These are phyloP conservation scores for Ophiostoma himal-ulmi DNA, from an alignment of 2,329 filamentous ascomycete species.

Conservation along the genomic window DNA sequence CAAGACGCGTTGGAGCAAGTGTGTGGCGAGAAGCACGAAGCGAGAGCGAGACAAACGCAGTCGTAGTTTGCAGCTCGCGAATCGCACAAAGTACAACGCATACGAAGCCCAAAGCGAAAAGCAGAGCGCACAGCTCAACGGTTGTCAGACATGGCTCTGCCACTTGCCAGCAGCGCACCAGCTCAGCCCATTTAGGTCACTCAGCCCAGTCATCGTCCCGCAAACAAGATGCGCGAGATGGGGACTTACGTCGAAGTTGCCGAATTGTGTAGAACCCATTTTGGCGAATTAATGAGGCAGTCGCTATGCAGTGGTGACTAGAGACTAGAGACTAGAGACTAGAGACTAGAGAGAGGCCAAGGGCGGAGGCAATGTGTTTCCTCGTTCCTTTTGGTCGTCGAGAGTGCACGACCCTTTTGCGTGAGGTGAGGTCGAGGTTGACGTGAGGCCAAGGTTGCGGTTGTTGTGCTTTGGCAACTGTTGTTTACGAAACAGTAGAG, in stretches of 20 bases:
- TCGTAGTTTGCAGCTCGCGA: not conserved
- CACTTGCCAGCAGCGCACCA: not conserved
- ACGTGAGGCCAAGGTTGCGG: not conserved
- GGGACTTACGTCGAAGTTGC: conserved; percentile 52
- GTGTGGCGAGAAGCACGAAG: not conserved
- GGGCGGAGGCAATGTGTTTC: not conserved
- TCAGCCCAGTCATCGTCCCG: not conserved
- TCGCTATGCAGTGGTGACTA: not conserved
- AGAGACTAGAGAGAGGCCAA: not conserved
- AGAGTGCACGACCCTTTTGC: conserved; percentile 4
- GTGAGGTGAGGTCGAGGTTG: conserved; percentile 3
- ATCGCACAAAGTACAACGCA: conserved; percentile 1
- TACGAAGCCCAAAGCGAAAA: not conserved
- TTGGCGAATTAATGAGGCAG: conserved; percentile 25
- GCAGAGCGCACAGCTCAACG: not conserved
- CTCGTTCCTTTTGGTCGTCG: conserved; percentile 1
- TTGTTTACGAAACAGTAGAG: not conserved
- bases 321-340: not conserved
- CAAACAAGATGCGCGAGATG: not conserved
- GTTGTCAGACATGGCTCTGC: not conserved
- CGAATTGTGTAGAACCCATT: conserved; percentile 58
- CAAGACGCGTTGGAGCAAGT: not conserved
- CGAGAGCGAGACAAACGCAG: not conserved
- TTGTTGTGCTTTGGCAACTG: not conserved
- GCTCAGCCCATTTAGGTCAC: conserved; percentile 14